Conservation (phyloP, 805 yeast genomes). For the Gaillardinia entomophila region DNA sequence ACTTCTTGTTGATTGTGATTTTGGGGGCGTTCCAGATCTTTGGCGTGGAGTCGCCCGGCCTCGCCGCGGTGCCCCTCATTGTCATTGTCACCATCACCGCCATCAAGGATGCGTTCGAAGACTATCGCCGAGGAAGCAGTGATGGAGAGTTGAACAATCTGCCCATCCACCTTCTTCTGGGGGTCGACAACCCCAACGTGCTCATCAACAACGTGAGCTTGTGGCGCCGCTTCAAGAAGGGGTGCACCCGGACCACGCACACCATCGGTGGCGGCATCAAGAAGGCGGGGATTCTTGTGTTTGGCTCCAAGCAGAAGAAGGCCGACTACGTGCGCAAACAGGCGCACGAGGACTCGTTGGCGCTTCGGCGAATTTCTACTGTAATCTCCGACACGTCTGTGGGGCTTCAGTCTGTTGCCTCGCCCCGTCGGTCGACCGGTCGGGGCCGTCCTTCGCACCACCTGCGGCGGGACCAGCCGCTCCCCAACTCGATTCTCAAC, state of each 20-base stretch:
- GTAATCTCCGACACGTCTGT: constrained; percentile 21
- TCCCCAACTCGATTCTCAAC: neutral
- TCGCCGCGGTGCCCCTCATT: constrained; percentile 76
- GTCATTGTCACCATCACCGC: constrained; percentile 75
- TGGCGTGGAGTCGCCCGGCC: constrained; percentile 68
- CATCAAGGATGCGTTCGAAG: constrained; percentile 73
- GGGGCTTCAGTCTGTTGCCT: neutral
- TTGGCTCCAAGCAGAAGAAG: constrained; percentile 19
- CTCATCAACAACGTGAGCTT: constrained; percentile 45
- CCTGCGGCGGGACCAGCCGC: neutral
- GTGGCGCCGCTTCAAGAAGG: constrained; percentile 70
- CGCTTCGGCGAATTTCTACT: constrained; percentile 33
- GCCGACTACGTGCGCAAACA: constrained; percentile 20
- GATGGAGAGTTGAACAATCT: constrained; percentile 69
- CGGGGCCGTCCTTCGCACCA: no score
- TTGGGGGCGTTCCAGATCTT: constrained; percentile 50
- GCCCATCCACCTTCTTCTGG: constrained; percentile 49
- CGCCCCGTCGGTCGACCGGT: no score
- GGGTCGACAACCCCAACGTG: constrained; percentile 56
- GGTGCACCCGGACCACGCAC: constrained; percentile 31
- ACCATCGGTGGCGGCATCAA: constrained; percentile 12
- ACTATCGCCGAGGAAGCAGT: constrained; percentile 56
- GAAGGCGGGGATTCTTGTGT: constrained; percentile 15
- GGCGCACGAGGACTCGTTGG: constrained; percentile 17
- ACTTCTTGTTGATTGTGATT: constrained; percentile 50